Conservation (phyloP, 331 rosid genomes). For the Rhamnella rubrinervis region DNA sequence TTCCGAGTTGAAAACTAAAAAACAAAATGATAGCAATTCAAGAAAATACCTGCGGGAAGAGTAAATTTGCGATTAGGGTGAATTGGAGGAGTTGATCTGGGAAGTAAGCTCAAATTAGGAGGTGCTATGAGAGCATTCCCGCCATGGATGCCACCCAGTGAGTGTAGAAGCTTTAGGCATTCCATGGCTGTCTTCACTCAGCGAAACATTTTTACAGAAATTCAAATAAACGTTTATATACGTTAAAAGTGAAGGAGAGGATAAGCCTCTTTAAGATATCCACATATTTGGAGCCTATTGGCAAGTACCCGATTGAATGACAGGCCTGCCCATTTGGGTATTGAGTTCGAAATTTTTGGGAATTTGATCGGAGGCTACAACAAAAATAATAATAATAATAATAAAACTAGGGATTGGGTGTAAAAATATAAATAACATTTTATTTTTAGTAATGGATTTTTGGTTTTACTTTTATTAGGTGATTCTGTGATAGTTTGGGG, state of each 20-base stretch:
- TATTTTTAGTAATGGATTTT: too few species aligned
- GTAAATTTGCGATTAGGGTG: conserved; percentile 20
- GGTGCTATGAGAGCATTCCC: conserved; percentile 28
- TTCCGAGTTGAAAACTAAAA: background rate
- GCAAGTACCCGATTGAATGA: background rate
- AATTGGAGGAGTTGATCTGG: conserved; percentile 22
- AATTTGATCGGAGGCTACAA: too few species aligned
- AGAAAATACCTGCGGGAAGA: conserved; percentile 34
- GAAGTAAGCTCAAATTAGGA: conserved; percentile 24
- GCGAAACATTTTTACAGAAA: too few species aligned
- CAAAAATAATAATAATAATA: too few species aligned
- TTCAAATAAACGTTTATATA: conserved; percentile 26
- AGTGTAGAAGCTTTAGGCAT: conserved; percentile 33
- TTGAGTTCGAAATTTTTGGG: too few species aligned
- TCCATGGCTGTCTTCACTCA: conserved; percentile 37
- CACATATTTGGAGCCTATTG: background rate
- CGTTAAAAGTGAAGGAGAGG: conserved; percentile 29
- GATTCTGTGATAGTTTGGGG: too few species aligned
- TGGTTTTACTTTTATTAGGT: too few species aligned
- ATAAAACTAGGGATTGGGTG: too few species aligned
- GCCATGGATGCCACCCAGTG: conserved; percentile 14
- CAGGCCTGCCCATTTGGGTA: too few species aligned
- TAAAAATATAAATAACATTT: too few species aligned
- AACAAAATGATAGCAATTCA: background rate
- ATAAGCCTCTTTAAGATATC: conserved; percentile 31